These are phyloP conservation scores for Ustilago trichophora DNA, from an alignment of 1,284 basidiomycete genomes.

Conservation along the genomic window DNA sequence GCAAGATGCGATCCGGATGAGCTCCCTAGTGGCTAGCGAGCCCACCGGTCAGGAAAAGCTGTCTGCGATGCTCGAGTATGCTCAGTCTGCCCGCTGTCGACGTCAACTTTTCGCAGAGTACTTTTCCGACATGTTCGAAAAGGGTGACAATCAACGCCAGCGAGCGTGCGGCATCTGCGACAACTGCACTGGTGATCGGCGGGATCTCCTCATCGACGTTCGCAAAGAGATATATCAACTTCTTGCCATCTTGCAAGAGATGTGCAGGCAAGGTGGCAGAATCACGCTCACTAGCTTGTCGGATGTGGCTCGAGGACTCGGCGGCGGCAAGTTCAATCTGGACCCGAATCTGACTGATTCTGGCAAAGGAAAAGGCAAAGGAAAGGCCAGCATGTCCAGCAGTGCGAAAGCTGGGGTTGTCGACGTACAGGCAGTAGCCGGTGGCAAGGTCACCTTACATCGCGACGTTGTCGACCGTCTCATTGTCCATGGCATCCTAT, in stretches of 20 bases:
- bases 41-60: slow-evolving; percentile 74
- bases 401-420: slow-evolving; percentile 30
- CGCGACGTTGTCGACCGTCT: slow-evolving; percentile 55
- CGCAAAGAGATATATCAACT: slow-evolving; percentile 51
- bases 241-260: slow-evolving; percentile 30
- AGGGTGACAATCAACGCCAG: slow-evolving; percentile 68
- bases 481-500: slow-evolving; percentile 51
- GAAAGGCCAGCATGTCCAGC: slow-evolving; percentile 3
- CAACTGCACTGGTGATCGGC: slow-evolving; percentile 69
- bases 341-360: slow-evolving; percentile 66
- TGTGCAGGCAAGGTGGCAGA: slow-evolving; percentile 69
- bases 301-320: slow-evolving; percentile 75
- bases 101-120: slow-evolving; percentile 51
- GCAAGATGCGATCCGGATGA: slow-evolving; percentile 77
- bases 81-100: slow-evolving; percentile 55
- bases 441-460: slow-evolving; percentile 53
- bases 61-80: slow-evolving; percentile 57
- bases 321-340: slow-evolving; percentile 72
- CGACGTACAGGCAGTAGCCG: slow-evolving; percentile 42
- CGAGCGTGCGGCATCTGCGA: slow-evolving; percentile 83
- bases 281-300: slow-evolving; percentile 77
- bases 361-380: slow-evolving; percentile 17
- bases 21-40: slow-evolving; percentile 74
- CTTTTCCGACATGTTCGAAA: slow-evolving; percentile 61
- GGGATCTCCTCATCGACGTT: slow-evolving; percentile 14